Base-by-base conservation (phyloP, 176 grass and related monocot species). In the Melocanna baccifera region DNA sequence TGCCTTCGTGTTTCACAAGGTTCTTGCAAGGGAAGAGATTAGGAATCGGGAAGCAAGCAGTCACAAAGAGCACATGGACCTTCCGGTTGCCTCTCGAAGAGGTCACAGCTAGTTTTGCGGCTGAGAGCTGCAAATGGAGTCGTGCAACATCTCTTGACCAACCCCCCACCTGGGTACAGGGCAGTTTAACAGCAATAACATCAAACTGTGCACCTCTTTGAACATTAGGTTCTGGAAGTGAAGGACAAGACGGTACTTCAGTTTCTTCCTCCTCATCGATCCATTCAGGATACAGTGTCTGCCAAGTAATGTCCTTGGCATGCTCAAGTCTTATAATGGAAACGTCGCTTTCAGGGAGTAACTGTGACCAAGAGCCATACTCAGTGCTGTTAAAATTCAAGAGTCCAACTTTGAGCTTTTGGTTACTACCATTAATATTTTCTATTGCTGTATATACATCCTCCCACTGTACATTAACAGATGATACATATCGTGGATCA, bases 21-120 rank as follows among this genome's bases (percentile, higher is more conserved):
- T 97, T 88, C 78, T 92, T 97, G 91, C 94, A 94, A 5, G 90
- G 80, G 84, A 94, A 97, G 62, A 97, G 83, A 63, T 97, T 97
- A 0, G 94, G 94, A 26, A 94, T 81, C 0, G 94, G 94, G 48
- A 94, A 92, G 87, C 94, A 94, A 12, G 92, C 88, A 7, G 90
- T 94, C 16, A 97, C 58, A 70, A 97, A 91, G 2, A 97, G 86
- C 68, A 97, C 92, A 86, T 94, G 92, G 42, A 89, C 92, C 45
- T 75, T 72, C 32, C 28, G 76, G 16, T 85, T 86, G 68, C 46
- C 61, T 76, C 71, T 89, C 1, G 88, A 70, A 50, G 90, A 90
- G 14, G 80, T 43, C 29, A 89, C 88, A 12, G 88, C 90, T 80
- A 97, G 26, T 87, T 94, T 97, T 6, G 94, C 94, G 5, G 88